Evolutionary conservation across 73 alveolate genomes (phyloP).

Genomic region (Vitrella brassicaformis): DNA sequence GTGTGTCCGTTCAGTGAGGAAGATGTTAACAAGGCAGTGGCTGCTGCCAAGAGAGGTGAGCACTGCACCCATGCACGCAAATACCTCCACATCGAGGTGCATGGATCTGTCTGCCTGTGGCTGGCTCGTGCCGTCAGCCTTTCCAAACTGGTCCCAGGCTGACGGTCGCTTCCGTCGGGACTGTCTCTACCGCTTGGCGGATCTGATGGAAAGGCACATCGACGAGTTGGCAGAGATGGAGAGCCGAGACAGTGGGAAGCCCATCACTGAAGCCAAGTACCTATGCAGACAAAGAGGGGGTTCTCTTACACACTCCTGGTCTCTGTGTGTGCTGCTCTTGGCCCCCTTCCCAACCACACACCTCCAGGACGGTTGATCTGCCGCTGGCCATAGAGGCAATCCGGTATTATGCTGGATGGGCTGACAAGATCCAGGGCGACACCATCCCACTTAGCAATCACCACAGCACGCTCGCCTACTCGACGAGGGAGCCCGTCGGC

Average conservation of each 20-base stretch:
- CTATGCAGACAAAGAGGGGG: too few species aligned
- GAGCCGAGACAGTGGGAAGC: conserved; percentile 49
- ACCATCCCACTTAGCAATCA: conserved; percentile 38
- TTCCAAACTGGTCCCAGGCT: neutral
- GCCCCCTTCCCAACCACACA: too few species aligned
- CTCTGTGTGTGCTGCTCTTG: too few species aligned
- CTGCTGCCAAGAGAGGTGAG: conserved; percentile 44
- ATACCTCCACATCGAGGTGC: too few species aligned
- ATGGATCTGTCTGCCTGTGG: conserved; percentile 24
- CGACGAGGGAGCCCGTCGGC: conserved; percentile 69
- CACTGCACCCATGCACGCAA: too few species aligned
- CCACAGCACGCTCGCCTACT: conserved; percentile 38
- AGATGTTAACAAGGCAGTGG: conserved; percentile 45
- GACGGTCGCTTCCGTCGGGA: neutral
- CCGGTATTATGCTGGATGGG: conserved; percentile 67
- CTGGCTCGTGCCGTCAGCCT: neutral
- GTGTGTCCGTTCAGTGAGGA: too few species aligned
- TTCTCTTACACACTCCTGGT: too few species aligned
- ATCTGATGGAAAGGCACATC: conserved; percentile 26
- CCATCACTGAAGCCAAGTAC: too few species aligned
- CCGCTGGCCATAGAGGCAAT: conserved; percentile 16
- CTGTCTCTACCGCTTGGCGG: conserved; percentile 39
- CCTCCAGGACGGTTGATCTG: conserved; percentile 25
- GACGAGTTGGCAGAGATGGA: conserved; percentile 42
- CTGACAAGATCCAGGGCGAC: conserved; percentile 63